Base-by-base conservation (phyloP, 2,329 filamentous ascomycete genomes). In the Scedosporium minutisporum region DNA sequence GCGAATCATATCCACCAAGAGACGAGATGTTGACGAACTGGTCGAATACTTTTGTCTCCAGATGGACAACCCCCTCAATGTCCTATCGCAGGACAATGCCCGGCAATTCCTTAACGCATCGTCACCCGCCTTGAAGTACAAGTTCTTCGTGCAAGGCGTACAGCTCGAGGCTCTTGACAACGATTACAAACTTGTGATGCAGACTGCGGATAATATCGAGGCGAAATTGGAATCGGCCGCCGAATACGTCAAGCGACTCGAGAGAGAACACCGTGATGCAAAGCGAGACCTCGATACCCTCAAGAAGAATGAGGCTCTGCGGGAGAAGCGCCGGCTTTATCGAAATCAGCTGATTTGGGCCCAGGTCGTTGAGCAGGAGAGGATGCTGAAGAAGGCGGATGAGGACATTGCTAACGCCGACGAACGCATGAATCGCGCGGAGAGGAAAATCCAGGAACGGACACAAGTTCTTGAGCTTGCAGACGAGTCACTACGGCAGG, bases 11-110 rank as follows among this genome's bases (percentile, higher is more conserved):
- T 96, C 92, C 0, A 90, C 82, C 7, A 96, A 92, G 74, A 95
- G 90, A 71, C 80, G 84, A 7, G 93, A 97, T 67, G 83, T 99
- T 7, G 93, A 97, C 67, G 90, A 96, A 67, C 93, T 99, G 58
- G 87, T 91, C 51, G 95, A 99, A 72, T 96, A 91, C 72, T 97
- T 92, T 72, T 90, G 89, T 51, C 79, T 99, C 51, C 93, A 97
- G 72, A 91, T 99, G 63, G 93, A 97, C 71, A 99, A 99, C 68
- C 95, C 95, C 0, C 87, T 99, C 78, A 97, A 96, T 64, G 90
- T 97, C 6, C 81, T 99, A 18, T 96, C 93, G 0, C 95, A 99
- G 73, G 95, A 99, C 71, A 92, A 93, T 74, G 95, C 95, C 10
- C 87, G 95, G 10, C 90, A 96, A 64, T 99, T 99, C 69, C 82